These are phyloP conservation scores for Triticum turgidum DNA, from an alignment of 176 grass and related monocot species.

Conservation along the genomic window DNA sequence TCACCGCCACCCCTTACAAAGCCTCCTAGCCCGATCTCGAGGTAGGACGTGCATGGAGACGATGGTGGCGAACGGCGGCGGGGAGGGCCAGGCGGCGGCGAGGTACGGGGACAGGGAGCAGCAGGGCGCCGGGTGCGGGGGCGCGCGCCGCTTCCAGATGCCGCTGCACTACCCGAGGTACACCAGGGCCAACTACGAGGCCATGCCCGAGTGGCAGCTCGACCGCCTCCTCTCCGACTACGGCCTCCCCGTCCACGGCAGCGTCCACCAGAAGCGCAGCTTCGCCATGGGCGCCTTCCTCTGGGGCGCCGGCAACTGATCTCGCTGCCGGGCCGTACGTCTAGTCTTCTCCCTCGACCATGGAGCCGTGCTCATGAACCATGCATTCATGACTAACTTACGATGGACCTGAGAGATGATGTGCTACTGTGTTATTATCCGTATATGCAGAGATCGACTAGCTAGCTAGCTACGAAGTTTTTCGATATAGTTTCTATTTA, in stretches of 20 bases:
- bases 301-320: background rate
- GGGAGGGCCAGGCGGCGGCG: background rate
- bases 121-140: background rate
- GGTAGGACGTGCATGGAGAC: background rate
- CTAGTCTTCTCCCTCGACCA: background rate
- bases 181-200: constrained; percentile 69
- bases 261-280: background rate
- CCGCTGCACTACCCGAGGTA: constrained; percentile 71
- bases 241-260: background rate
- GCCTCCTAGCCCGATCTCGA: background rate
- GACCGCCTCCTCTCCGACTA: constrained; percentile 69
- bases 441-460: background rate
- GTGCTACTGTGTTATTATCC: background rate
- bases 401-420: background rate
- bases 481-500: background rate
- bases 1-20: background rate
- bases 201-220: constrained; percentile 77
- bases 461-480: background rate
- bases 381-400: background rate
- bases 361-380: background rate
- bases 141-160: constrained; percentile 43
- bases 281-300: constrained; percentile 8
- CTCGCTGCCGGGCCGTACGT: too few relatives aligned
- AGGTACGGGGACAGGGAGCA: background rate
- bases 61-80: background rate